Evolutionary conservation across 2,329 filamentous ascomycete species (phyloP), one percentile per base, ranked within the genome.

Genomic region (Didymosphaeria variabile): DNA sequence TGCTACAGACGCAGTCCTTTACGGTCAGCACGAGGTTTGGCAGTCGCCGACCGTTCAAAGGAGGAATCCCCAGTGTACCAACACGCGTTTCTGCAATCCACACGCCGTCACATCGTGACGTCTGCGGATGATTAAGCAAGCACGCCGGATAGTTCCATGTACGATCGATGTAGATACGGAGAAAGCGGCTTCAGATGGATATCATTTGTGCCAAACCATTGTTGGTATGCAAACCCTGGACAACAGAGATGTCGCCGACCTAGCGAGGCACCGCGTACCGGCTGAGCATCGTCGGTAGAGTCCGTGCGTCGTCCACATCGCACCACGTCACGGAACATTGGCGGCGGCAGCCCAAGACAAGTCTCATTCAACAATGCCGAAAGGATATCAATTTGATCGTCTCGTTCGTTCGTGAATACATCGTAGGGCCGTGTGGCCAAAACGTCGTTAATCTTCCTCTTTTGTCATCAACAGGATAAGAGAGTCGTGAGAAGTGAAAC

Each of bases 401-500:
- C 54, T 21, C 38, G 10, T 40, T 21, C 38, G 10, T 40, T 67
- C 66, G 56, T 61, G 31, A 60, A 31, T 51, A 57, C 44, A 50
- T 66, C 45, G 59, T 61, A 59, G 40, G 61, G 65, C 62, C 58
- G 56, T 60, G 59, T 57, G 59, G 59, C 65, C 58, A 55, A 49
- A 58, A 6, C 19, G 51, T 65, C 56, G 59, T 64, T 38, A 60
- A 40, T 67, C 65, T 69, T 67, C 55, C 55, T 49, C 55, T 61
- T 62, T 66, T 17, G 52, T 61, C 42, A 57, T 63, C 51, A 59
- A 55, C 47, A 59, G 44, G n/a, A 23, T 23, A 56, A 34, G 46
- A 57, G 44, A 56, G 32, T 53, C 55, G 49, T 56, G 29, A 61
- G 23, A 19, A 52, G 34, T 23, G 46, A 29, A 40, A n/a, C 49